A percentile compares a stretch with the other conserved stretches of the same genome.
Conservation (phyloP, 805 yeast species). For the Hanseniaspora valbyensis region DNA sequence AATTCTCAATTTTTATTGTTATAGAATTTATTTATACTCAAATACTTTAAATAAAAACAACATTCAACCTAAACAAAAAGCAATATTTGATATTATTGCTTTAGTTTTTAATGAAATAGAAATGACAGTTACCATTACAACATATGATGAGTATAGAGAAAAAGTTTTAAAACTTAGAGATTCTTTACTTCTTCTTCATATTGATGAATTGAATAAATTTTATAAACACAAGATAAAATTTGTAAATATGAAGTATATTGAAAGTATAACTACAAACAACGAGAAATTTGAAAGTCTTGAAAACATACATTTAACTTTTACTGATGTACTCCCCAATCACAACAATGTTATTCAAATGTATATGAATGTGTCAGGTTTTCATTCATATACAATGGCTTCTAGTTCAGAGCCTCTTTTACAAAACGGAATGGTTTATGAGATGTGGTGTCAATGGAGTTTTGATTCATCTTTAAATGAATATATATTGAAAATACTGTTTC, state of each 20-base stretch:
- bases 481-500: neutral
- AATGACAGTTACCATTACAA: neutral
- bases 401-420: neutral
- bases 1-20: too few species aligned
- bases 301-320: neutral
- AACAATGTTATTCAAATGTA: neutral
- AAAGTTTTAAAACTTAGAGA: neutral
- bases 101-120: too few species aligned
- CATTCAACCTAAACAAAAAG: too few species aligned
- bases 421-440: neutral
- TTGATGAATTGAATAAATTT: neutral
- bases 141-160: neutral
- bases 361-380: neutral
- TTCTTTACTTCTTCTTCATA: neutral
- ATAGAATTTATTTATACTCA: too few species aligned
- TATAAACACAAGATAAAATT: neutral
- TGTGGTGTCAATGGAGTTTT: neutral
- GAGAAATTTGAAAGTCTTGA: neutral
- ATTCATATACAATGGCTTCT: neutral
- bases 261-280: neutral
- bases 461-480: neutral
- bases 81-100: too few species aligned
- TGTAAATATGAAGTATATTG: neutral
- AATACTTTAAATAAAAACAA: too few species aligned
- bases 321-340: neutral